Evolutionary conservation across 139 green algal species (phyloP).

Genomic region (Edaphochlamys debaryana): DNA sequence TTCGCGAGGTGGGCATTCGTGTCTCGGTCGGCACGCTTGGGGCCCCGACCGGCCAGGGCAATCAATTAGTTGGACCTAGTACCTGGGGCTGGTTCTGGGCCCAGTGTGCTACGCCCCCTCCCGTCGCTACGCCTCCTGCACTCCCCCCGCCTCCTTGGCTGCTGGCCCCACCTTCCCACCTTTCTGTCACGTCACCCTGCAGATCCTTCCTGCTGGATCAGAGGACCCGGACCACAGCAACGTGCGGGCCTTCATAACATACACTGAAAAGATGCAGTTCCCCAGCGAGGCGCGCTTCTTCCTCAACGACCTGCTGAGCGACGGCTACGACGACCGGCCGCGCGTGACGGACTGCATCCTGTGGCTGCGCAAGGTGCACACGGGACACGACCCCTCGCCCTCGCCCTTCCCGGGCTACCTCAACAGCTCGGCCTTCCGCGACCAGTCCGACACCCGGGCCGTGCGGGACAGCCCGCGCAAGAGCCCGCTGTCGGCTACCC

Average conservation of each 20-base stretch:
- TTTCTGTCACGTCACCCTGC: too few species aligned
- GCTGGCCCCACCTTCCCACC: too few species aligned
- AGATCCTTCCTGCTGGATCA: too few species aligned
- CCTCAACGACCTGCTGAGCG: constrained; percentile 62
- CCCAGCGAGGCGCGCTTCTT: constrained; percentile 63
- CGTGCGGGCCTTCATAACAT: constrained; percentile 64
- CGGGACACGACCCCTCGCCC: not conserved
- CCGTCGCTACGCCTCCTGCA: too few species aligned
- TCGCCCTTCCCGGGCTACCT: not conserved
- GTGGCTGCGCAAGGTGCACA: constrained; percentile 54
- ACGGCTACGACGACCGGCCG: constrained; percentile 56
- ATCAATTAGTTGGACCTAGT: not conserved
- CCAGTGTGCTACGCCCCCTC: too few species aligned
- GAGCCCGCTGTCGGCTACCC: not conserved
- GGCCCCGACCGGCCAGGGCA: not conserved
- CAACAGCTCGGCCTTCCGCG: too few species aligned
- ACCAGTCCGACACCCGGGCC: not conserved
- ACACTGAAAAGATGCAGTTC: constrained; percentile 42
- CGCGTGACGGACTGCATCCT: constrained; percentile 74
- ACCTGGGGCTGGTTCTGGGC: too few species aligned
- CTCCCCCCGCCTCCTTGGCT: too few species aligned
- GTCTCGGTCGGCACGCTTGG: too few species aligned
- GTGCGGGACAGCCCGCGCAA: constrained; percentile 26
- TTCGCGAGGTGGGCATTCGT: not conserved
- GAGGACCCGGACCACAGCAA: constrained; percentile 39